Conservation (phyloP, 2,329 filamentous ascomycete species). For the Colletotrichum destructivum region DNA sequence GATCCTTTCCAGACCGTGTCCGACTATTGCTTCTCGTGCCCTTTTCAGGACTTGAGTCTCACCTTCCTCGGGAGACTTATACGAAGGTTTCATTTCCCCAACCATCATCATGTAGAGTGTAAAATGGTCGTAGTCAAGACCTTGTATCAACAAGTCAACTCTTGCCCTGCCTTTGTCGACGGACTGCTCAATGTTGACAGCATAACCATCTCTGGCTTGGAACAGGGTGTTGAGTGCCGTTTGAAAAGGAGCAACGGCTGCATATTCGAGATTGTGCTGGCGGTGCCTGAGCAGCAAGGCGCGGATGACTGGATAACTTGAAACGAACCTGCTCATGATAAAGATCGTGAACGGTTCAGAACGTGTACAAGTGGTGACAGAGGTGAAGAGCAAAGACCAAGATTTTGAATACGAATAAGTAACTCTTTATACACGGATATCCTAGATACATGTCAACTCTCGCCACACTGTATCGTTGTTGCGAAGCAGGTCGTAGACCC, state of each 20-base stretch:
- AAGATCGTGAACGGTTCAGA: background rate
- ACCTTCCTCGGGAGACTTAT: background rate
- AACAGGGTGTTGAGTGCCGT: background rate
- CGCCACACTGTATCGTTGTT: too few relatives aligned
- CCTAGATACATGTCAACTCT: background rate
- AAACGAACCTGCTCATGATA: background rate
- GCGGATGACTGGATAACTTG: background rate
- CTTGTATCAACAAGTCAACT: background rate
- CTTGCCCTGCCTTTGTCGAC: background rate
- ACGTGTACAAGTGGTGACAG: background rate
- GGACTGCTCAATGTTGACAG: background rate
- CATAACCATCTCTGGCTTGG: background rate
- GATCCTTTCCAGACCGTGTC: background rate
- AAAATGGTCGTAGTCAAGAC: background rate
- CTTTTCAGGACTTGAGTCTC: background rate
- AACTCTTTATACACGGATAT: constrained; percentile 6
- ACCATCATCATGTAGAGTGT: background rate
- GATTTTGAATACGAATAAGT: background rate
- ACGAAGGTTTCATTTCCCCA: background rate
- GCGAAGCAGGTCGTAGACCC: too few relatives aligned
- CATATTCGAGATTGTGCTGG: constrained; percentile 1
- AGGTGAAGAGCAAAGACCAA: background rate
- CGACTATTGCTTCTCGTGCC: background rate
- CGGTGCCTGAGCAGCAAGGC: background rate
- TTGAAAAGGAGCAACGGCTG: background rate